A percentile compares a stretch with the other conserved stretches of the same genome.
Evolutionary conservation across 2,329 filamentous ascomycete species (phyloP).

Genomic region (Torrubiellomyces zombiae): DNA sequence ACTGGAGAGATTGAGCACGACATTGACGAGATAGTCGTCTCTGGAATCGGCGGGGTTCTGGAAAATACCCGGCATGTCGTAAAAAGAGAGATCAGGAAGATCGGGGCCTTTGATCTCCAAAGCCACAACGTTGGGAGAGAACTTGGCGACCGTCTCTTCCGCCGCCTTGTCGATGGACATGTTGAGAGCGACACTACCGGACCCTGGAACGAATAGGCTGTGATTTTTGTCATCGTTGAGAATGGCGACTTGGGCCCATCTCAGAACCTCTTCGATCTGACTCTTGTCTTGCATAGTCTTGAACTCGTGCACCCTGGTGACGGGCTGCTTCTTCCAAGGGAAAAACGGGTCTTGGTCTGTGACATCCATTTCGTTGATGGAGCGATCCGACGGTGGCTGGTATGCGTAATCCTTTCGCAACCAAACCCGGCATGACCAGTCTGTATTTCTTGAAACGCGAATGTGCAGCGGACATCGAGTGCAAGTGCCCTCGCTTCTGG

Average conservation of each 20-base stretch:
- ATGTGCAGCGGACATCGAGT: constrained; percentile 73
- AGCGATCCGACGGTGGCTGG: constrained; percentile 19
- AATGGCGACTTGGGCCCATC: constrained; percentile 61
- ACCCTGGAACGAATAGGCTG: constrained; percentile 35
- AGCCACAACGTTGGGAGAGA: constrained; percentile 67
- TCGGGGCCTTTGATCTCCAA: constrained; percentile 58
- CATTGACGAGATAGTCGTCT: constrained; percentile 51
- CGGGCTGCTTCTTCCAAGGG: constrained; percentile 42
- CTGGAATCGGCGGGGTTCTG: constrained; percentile 46
- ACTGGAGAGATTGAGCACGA: constrained; percentile 54
- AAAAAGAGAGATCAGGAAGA: constrained; percentile 63
- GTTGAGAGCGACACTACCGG: constrained; percentile 23
- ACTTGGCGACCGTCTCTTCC: constrained; percentile 39
- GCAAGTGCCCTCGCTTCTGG: constrained; percentile 54
- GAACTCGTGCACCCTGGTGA: constrained; percentile 37
- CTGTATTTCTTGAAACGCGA: constrained; percentile 38
- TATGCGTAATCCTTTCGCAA: constrained; percentile 50
- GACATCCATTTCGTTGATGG: constrained; percentile 27
- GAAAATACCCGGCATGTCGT: constrained; percentile 73
- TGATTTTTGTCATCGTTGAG: constrained; percentile 46
- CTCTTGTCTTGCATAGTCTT: constrained; percentile 42
- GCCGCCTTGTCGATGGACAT: constrained; percentile 17
- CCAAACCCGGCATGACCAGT: constrained; percentile 54
- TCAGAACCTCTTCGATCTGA: constrained; percentile 50
- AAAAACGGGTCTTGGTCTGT: constrained; percentile 38